Evolutionary conservation across 1,284 basidiomycete species (phyloP).

Genomic region (Filobasidium uniguttulatum): DNA sequence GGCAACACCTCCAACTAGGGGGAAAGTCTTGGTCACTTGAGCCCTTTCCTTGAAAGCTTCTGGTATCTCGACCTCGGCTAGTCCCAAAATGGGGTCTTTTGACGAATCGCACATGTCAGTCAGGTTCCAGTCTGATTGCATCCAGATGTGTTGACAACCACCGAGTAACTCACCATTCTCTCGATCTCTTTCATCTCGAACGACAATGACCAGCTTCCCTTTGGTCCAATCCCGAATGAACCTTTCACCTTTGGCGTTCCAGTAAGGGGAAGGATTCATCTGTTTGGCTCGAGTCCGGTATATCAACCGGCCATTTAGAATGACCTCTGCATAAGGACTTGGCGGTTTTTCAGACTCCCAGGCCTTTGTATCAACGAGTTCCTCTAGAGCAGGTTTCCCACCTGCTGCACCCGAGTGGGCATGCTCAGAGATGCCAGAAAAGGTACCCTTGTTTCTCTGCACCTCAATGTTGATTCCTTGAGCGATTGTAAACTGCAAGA

Average conservation of each 20-base stretch:
- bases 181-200: conserved; percentile 36
- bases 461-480: conserved; percentile 33
- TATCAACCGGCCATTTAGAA: conserved; percentile 39
- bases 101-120: not conserved
- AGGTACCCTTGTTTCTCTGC: conserved; percentile 27
- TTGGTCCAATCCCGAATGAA: conserved; percentile 35
- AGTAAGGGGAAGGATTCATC: conserved; percentile 35
- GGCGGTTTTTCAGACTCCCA: conserved; percentile 33
- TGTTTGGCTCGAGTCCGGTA: conserved; percentile 39
- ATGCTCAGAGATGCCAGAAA: conserved; percentile 13
- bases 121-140: too few species aligned
- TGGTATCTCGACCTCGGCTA: conserved; percentile 23
- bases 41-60: conserved; percentile 22
- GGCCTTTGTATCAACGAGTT: conserved; percentile 27
- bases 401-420: conserved; percentile 17
- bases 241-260: conserved; percentile 39
- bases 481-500: conserved; percentile 35
- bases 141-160: not conserved
- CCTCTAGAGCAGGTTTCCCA: conserved; percentile 29
- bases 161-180: conserved; percentile 27
- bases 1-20: conserved; percentile 32
- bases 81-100: conserved; percentile 30
- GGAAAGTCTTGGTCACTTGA: conserved; percentile 32
- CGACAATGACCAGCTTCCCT: conserved; percentile 36
- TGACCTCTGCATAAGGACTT: conserved; percentile 36